Evolutionary conservation across 257 asterid species (phyloP).

Genomic region (Sherardia arvensis): DNA sequence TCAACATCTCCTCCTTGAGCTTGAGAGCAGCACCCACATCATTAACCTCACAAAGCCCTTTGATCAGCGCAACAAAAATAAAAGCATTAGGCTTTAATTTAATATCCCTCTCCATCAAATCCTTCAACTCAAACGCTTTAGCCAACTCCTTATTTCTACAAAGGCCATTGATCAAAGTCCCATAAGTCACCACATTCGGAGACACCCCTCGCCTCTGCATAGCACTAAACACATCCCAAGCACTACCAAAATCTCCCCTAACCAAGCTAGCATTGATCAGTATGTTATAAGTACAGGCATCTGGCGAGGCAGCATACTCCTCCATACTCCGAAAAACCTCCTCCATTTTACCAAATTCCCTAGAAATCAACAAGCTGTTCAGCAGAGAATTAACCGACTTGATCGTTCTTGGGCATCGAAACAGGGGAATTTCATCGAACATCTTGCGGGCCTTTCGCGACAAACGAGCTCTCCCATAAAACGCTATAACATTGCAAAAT

Average conservation of each 20-base stretch:
- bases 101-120: slow-evolving; percentile 43
- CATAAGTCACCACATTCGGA: slow-evolving; percentile 63
- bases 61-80: slow-evolving; percentile 47
- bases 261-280: slow-evolving; percentile 38
- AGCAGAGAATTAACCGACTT: slow-evolving; percentile 57
- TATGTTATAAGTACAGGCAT: slow-evolving; percentile 58
- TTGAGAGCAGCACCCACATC: slow-evolving; percentile 32
- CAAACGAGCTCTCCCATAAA: slow-evolving; percentile 57
- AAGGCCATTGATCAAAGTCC: slow-evolving; percentile 58
- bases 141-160: slow-evolving; percentile 30
- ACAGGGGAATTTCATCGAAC: slow-evolving; percentile 51
- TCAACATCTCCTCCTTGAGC: slow-evolving; percentile 60
- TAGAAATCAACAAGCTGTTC: slow-evolving; percentile 37
- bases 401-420: slow-evolving; percentile 49
- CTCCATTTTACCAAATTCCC: slow-evolving; percentile 39
- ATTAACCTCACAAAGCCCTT: slow-evolving; percentile 43
- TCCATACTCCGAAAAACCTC: slow-evolving; percentile 30
- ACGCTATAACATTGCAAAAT: slow-evolving; percentile 50
- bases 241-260: slow-evolving; percentile 30
- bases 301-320: slow-evolving; percentile 32
- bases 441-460: slow-evolving; percentile 39
- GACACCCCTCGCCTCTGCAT: slow-evolving; percentile 42
- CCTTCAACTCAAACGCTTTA: slow-evolving; percentile 44
- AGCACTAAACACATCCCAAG: slow-evolving; percentile 49
- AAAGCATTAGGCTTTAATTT: slow-evolving; percentile 41